Evolutionary conservation across 2,329 filamentous ascomycete genomes (phyloP).

Genomic region (Paraconiothyrium brasiliense): DNA sequence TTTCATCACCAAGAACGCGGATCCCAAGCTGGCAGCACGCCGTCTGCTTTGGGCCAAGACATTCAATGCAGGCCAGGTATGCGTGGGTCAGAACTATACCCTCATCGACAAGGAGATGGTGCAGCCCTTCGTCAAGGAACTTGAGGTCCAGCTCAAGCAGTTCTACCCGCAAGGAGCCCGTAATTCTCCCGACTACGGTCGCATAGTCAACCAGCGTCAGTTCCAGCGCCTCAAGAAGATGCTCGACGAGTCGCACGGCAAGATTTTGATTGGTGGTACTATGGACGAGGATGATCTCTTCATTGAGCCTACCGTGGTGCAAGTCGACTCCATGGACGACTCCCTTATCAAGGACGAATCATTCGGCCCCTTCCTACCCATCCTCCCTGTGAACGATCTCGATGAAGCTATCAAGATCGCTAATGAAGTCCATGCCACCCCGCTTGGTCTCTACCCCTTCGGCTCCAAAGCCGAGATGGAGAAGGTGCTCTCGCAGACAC

Average conservation of each 20-base stretch:
- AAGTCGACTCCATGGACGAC: conserved; percentile 78
- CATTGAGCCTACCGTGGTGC: conserved; percentile 93
- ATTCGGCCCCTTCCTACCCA: conserved; percentile 91
- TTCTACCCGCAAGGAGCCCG: conserved; percentile 87
- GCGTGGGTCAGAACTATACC: conserved; percentile 91
- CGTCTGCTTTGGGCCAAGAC: conserved; percentile 90
- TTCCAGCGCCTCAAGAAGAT: conserved; percentile 88
- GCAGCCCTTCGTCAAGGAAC: conserved; percentile 74
- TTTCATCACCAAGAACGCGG: conserved; percentile 84
- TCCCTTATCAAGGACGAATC: conserved; percentile 83
- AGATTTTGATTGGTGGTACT: conserved; percentile 85
- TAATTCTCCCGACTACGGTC: conserved; percentile 78
- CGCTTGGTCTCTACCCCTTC: conserved; percentile 85
- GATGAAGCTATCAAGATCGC: conserved; percentile 86
- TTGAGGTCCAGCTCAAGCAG: conserved; percentile 74
- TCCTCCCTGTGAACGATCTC: conserved; percentile 80
- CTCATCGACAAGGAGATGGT: conserved; percentile 81
- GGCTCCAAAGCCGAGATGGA: conserved; percentile 81
- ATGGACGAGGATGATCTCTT: conserved; percentile 82
- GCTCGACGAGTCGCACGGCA: conserved; percentile 84
- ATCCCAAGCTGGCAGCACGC: conserved; percentile 81
- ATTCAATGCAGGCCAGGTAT: conserved; percentile 88
- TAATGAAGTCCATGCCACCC: conserved; percentile 82
- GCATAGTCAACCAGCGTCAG: conserved; percentile 81
- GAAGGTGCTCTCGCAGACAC: conserved; percentile 62